Evolutionary conservation across 2,329 filamentous ascomycete genomes (phyloP), one percentile per base, ranked within the genome.

Genomic region (Penicillium griseofulvum): DNA sequence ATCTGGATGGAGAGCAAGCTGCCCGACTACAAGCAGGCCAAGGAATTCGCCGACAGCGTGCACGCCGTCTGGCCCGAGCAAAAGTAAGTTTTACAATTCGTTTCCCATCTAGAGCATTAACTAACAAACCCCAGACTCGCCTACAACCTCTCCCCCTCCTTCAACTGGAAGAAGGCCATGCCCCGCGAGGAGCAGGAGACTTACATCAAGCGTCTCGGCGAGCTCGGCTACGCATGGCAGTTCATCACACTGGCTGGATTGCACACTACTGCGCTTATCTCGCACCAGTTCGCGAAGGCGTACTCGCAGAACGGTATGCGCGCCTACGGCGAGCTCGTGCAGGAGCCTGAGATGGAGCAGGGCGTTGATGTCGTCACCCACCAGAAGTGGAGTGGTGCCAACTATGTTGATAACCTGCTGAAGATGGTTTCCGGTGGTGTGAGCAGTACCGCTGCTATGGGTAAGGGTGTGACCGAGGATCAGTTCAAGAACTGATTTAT

Each of bases 1-100:
- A 96, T 99, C 76, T 99, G 94, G 94, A 99, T 99, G 94, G 94
- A 99, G 84, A 93, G 88, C 79, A 97, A 96, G 80, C 81, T 96
- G 64, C 94, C 94, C 43, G 93, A 97, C 74, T 97, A 82, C 74
- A 82, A 82, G 47, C 94, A 97, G 79, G 94, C 94, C 24, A 85
- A 91, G 79, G 89, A 97, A 71, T 99, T 99, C 67, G 92, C 94
- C 31, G 83, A 89, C 41, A 93, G 94, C 47, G 93, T 99, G 38
- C 94, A 97, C 76, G 89, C 91, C 54, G 90, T 91, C 10, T 97
- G 89, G 86, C 94, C 94, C 0, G 89, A 99, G 78, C 90, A 97
- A 76, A 99, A 99, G 89, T 93, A 76, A 76, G 87, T 80, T 49
- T 7, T n/a, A 33, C 28, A 14, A 1, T 6, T 5, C 17, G 12